phyloP scores from a whole-genome alignment of 1,284 basidiomycete species.

The Ceratobasidium sp. region DNA sequence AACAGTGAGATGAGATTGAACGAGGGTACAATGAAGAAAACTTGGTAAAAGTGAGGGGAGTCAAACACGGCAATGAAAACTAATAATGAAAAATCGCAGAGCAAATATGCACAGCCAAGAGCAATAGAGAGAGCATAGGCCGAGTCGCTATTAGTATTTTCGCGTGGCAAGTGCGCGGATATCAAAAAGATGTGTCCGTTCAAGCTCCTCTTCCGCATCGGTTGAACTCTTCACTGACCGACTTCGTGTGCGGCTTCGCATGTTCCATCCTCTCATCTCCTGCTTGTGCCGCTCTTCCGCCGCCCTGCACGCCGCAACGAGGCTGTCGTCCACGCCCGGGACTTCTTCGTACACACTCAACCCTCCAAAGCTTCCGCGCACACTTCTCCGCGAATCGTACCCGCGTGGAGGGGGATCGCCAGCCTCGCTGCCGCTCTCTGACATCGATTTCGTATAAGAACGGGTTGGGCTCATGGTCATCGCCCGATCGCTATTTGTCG shows the following conservation, averaged over 20 bases:
- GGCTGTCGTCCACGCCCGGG: conserved; percentile 74
- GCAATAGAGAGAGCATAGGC: conserved; percentile 26
- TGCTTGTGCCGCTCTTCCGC: conserved; percentile 84
- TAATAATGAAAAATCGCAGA: conserved; percentile 42
- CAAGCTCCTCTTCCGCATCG: conserved; percentile 59
- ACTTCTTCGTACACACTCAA: conserved; percentile 40
- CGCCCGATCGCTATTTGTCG: conserved; percentile 45
- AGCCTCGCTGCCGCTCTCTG: conserved; percentile 76
- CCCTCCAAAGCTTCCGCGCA: conserved; percentile 34
- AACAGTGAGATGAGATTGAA: conserved; percentile 23
- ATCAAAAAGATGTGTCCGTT: conserved; percentile 77
- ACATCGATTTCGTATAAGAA: conserved; percentile 70
- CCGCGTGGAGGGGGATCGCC: conserved; percentile 55
- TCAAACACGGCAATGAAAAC: conserved; percentile 24
- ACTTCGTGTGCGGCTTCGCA: conserved; percentile 40
- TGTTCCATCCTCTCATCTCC: conserved; percentile 86
- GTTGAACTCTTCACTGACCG: conserved; percentile 41
- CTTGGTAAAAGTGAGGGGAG: conserved; percentile 1
- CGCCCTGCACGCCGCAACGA: conserved; percentile 76
- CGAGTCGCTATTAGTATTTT: conserved; percentile 36
- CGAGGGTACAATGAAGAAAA: conserved; percentile 34
- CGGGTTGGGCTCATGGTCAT: conserved; percentile 69
- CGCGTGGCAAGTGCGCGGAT: conserved; percentile 82
- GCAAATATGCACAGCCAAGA: conserved; percentile 35
- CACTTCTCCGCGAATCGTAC: conserved; percentile 36